These are phyloP conservation scores for Agroathelia rolfsii DNA, from an alignment of 1,284 basidiomycete genomes.

Conservation along the genomic window DNA sequence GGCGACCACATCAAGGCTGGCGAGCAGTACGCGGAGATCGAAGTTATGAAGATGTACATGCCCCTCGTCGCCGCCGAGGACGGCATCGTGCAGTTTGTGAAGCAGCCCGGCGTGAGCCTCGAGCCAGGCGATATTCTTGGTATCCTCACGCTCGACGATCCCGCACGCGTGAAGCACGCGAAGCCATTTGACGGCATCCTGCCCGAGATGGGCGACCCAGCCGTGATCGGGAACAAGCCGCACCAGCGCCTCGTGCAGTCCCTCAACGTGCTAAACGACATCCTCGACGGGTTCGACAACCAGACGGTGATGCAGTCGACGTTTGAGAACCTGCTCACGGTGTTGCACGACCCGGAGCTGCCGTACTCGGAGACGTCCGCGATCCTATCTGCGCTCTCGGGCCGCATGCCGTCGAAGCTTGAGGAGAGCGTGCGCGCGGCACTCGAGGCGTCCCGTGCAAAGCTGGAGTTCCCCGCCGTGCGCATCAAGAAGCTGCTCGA, in stretches of 20 bases:
- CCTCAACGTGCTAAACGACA: slow-evolving; percentile 79
- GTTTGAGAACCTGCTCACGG: slow-evolving; percentile 72
- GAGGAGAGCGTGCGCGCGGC: slow-evolving; percentile 80
- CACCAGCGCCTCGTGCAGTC: slow-evolving; percentile 81
- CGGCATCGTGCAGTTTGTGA: slow-evolving; percentile 93
- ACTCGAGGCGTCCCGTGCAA: slow-evolving; percentile 68
- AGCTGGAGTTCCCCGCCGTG: slow-evolving; percentile 81
- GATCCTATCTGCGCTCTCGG: slow-evolving; percentile 84
- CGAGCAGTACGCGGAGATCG: slow-evolving; percentile 96
- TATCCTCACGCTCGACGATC: slow-evolving; percentile 95
- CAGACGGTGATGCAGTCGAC: slow-evolving; percentile 78
- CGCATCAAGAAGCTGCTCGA: slow-evolving; percentile 81
- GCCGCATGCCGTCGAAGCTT: slow-evolving; percentile 87
- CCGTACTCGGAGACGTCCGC: slow-evolving; percentile 84
- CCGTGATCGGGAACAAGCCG: slow-evolving; percentile 83
- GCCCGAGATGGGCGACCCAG: slow-evolving; percentile 77
- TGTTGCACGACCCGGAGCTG: slow-evolving; percentile 77
- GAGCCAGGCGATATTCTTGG: slow-evolving; percentile 98
- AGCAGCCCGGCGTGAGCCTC: slow-evolving; percentile 94
- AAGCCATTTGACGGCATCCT: slow-evolving; percentile 96
- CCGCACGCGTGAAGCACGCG: slow-evolving; percentile 93
- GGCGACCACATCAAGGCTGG: slow-evolving; percentile 96
- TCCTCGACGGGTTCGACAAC: slow-evolving; percentile 93
- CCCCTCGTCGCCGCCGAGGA: slow-evolving; percentile 93
- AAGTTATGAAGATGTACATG: slow-evolving; percentile 99